Percentiles rank a stretch among this genome's conserved stretches.
Conservation (phyloP, 768 basidiomycete species). For the Boletus subcaerulescens region DNA sequence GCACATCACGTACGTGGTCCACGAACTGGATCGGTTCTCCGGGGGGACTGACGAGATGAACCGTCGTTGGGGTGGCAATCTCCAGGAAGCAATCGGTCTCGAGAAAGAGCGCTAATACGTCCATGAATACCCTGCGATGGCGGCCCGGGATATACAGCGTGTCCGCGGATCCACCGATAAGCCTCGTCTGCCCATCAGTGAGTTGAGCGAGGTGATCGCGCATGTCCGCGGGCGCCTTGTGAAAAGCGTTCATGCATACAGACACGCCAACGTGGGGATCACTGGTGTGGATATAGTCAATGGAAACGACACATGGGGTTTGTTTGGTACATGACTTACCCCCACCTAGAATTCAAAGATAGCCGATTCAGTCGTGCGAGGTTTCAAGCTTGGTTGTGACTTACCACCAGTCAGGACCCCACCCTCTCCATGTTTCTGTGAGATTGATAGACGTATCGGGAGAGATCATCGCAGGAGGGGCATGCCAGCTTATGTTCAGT, state of each 20-base stretch:
- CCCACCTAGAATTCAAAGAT: slow-evolving; percentile 36
- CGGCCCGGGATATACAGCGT: slow-evolving; percentile 48
- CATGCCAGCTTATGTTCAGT: slow-evolving; percentile 29
- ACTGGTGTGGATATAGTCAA: slow-evolving; percentile 14
- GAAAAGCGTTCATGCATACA: slow-evolving; percentile 43
- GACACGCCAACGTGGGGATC: slow-evolving; percentile 44
- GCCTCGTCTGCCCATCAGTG: slow-evolving; percentile 33
- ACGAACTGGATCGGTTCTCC: slow-evolving; percentile 44
- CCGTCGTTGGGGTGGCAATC: slow-evolving; percentile 44
- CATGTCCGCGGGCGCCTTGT: slow-evolving; percentile 33
- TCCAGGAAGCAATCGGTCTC: slow-evolving; percentile 49
- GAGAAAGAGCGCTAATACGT: slow-evolving; percentile 42
- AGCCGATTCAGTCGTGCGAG: slow-evolving; percentile 7
- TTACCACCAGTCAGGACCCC: slow-evolving; percentile 45
- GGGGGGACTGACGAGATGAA: slow-evolving; percentile 41
- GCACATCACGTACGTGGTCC: slow-evolving; percentile 38
- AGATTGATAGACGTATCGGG: slow-evolving; percentile 38
- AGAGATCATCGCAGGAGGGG: slow-evolving; percentile 41
- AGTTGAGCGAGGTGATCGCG: slow-evolving; percentile 38
- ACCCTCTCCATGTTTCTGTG: slow-evolving; percentile 40
- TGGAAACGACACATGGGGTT: neutral
- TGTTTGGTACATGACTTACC: slow-evolving; percentile 26
- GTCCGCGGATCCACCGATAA: slow-evolving; percentile 48
- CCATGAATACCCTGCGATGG: slow-evolving; percentile 39
- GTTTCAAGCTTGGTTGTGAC: slow-evolving; percentile 1